Conservation (phyloP, 179 eudicot species). For the Spergularia azorica region DNA sequence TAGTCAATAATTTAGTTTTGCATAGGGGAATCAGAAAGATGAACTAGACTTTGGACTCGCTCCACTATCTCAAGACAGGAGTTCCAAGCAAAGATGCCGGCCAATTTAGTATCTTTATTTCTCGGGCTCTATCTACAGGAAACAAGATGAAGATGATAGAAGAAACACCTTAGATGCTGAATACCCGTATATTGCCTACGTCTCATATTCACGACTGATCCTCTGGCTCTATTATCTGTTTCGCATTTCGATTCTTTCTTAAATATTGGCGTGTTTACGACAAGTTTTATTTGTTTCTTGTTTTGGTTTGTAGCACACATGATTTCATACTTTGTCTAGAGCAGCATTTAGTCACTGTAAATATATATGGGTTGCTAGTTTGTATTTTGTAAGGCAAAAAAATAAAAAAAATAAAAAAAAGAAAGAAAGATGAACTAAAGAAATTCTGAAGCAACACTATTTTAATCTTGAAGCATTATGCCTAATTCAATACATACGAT, state of each 20-base stretch:
- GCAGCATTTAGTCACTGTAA: slow-evolving; percentile 27
- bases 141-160: slow-evolving; percentile 28
- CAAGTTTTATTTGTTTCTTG: slow-evolving; percentile 8
- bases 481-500: no score
- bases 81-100: slow-evolving; percentile 44
- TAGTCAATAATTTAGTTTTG: no score
- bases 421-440: no score
- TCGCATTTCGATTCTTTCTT: slow-evolving; percentile 23
- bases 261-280: slow-evolving; percentile 24
- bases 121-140: slow-evolving; percentile 10
- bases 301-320: slow-evolving; percentile 14
- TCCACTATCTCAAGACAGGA: slow-evolving; percentile 54
- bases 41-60: slow-evolving; percentile 15
- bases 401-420: no score
- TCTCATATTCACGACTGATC: slow-evolving; percentile 27
- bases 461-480: no score
- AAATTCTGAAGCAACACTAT: no score
- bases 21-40: no score
- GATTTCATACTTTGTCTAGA: slow-evolving; percentile 29
- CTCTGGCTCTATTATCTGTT: slow-evolving; percentile 18
- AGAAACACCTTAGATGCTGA: slow-evolving; percentile 18
- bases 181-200: slow-evolving; percentile 18
- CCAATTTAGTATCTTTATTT: slow-evolving; percentile 36
- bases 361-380: slow-evolving; percentile 36
- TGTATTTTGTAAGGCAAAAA: not conserved